Evolutionary conservation across 169 alveolate genomes (phyloP).

Genomic region (Cyclospora cayetanensis): DNA sequence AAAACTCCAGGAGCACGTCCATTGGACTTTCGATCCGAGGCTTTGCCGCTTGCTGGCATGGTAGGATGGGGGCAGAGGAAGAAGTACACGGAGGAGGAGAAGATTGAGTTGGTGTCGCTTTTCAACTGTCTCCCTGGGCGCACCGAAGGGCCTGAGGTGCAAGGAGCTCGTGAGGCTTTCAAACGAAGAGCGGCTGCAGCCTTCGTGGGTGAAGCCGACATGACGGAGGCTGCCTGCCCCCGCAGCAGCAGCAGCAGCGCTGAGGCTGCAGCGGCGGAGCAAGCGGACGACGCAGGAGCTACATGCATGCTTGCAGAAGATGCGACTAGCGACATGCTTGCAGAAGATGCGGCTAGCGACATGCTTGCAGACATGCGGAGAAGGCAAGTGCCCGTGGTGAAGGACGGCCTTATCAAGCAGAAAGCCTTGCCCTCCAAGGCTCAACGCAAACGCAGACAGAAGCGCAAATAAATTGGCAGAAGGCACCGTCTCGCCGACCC

Average conservation of each 20-base stretch:
- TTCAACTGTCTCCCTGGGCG: neutral
- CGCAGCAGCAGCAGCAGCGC: neutral
- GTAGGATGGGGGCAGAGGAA: neutral
- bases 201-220: neutral
- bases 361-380: neutral
- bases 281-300: neutral
- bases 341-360: neutral
- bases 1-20: neutral
- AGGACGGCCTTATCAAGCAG: neutral
- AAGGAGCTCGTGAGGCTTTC: neutral
- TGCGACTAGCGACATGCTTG: neutral
- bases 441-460: neutral
- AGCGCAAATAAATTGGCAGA: neutral
- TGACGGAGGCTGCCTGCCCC: neutral
- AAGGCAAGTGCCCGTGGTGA: neutral
- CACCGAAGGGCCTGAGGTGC: neutral
- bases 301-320: no score
- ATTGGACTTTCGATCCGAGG: neutral
- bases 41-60: neutral
- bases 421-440: neutral
- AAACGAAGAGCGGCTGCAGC: neutral
- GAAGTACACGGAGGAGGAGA: slow-evolving; percentile 1
- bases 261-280: neutral
- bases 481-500: no score
- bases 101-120: neutral